Base-by-base conservation (phyloP, 1,139 yeast species). In the Suhomyces guaymorum region DNA sequence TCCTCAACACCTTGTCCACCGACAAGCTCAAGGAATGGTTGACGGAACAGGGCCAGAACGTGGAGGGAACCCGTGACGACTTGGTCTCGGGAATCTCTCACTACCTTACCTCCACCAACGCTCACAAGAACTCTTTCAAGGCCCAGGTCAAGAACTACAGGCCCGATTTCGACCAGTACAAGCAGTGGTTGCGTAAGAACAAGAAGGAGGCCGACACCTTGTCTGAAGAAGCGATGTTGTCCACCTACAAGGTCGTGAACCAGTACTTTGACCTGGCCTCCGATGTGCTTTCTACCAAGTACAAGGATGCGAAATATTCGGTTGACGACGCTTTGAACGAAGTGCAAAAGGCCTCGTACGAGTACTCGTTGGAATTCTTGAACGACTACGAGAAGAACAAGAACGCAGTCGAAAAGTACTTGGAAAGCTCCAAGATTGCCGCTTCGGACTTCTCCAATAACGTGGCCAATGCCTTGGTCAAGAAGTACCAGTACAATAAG, bases 181-280 rank as follows among this genome's bases (percentile, higher is more conserved):
- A 42, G 33, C 32, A 35, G 14, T 51, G 48, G 26, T 37, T 53
- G 28, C 32, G 27, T 13, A 30, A 34, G 13, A 31, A 38, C 12
- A 20, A 26, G 9, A 26, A 32, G 24, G 36, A 42, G 4, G 32
- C 38, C 25, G 35, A 35, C 17, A 17, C 57, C 12, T 41, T 51
- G 16, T 52, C 57, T 20, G 60, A 58, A 13, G 53, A 55, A 33
- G 45, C 52, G 36, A 46, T 55, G 22, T 35, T 39, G 28, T 32
- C 46, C 3, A 50, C 56, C 6, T 56, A 49, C 32, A 28, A 55
- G 24, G 52, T 61, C 26, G 63, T 57, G 11, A 56, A 54, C 48
- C 61, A 68, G 43, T 73, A 78, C 49, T 73, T 70, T 36, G 63
- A 71, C 22, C 53, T 56, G 36, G 68, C 72, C 6, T 50, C 61